Percentiles rank a stretch among this genome's conserved stretches.
Conservation (phyloP, 257 asterid species). For the Hygrophila difformis region DNA sequence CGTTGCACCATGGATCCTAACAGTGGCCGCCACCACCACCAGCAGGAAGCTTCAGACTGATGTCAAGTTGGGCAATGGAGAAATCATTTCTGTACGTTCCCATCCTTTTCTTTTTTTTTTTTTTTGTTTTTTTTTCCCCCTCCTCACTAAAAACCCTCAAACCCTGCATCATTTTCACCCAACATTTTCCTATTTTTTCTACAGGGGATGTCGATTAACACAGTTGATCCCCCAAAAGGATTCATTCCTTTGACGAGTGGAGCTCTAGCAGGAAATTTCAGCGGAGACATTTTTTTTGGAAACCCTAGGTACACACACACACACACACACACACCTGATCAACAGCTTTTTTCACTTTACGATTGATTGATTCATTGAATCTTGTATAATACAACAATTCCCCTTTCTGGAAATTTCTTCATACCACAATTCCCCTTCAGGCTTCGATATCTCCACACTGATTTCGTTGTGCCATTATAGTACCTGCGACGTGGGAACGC, state of each 20-base stretch:
- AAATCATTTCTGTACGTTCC: conserved; percentile 22
- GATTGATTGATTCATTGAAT: too few relatives aligned
- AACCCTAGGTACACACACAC: conserved; percentile 54
- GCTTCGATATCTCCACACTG: not conserved
- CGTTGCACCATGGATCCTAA: conserved; percentile 60
- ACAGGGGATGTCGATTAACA: conserved; percentile 53
- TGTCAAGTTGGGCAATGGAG: conserved; percentile 41
- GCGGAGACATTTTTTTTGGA: conserved; percentile 5
- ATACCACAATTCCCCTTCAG: not conserved
- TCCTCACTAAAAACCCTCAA: not conserved
- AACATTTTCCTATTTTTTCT: too few relatives aligned
- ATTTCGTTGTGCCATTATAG: conserved; percentile 21
- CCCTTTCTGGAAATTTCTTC: too few relatives aligned
- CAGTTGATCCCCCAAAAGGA: conserved; percentile 25
- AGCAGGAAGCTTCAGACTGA: conserved; percentile 42
- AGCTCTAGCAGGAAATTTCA: conserved; percentile 23
- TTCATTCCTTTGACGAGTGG: conserved; percentile 50
- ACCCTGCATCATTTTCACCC: too few relatives aligned
- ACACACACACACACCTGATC: too few relatives aligned
- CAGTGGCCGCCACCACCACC: conserved; percentile 54
- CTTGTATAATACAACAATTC: too few relatives aligned
- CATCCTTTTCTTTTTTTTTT: not conserved
- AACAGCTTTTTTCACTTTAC: too few relatives aligned
- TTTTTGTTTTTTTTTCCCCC: too few relatives aligned
- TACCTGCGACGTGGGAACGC: conserved; percentile 33